Conservation (phyloP, 1,284 basidiomycete species). For the Tremellales sp. region DNA sequence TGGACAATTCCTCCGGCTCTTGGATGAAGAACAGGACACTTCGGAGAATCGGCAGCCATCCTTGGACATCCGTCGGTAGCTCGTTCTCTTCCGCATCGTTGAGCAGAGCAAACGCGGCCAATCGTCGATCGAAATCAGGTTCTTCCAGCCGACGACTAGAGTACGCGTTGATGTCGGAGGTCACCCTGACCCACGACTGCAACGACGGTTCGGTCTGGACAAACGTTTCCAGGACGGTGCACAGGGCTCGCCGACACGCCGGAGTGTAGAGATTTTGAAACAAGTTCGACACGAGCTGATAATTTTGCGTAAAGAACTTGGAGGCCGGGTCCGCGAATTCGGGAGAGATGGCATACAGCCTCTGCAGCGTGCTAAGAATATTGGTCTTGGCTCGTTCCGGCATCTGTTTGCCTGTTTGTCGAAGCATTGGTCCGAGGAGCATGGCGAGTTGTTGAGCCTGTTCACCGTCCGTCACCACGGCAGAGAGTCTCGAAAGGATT, state of each 20-base stretch:
- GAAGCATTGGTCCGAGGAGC: slow-evolving; percentile 76
- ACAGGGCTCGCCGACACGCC: slow-evolving; percentile 63
- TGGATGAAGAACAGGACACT: slow-evolving; percentile 83
- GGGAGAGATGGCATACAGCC: slow-evolving; percentile 68
- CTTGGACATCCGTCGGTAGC: slow-evolving; percentile 18
- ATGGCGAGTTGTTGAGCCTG: slow-evolving; percentile 73
- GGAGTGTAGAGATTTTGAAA: slow-evolving; percentile 72
- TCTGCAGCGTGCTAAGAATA: slow-evolving; percentile 70
- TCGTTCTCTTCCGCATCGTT: slow-evolving; percentile 56
- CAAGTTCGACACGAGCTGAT: slow-evolving; percentile 65
- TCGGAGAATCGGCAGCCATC: slow-evolving; percentile 80
- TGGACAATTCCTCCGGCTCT: slow-evolving; percentile 82
- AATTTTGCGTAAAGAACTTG: slow-evolving; percentile 58
- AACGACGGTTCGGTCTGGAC: slow-evolving; percentile 56
- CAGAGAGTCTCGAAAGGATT: slow-evolving; percentile 75
- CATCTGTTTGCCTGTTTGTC: slow-evolving; percentile 69
- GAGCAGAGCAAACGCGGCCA: slow-evolving; percentile 70
- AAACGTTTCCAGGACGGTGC: slow-evolving; percentile 62
- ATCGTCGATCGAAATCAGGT: slow-evolving; percentile 85
- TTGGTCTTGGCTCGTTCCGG: slow-evolving; percentile 85
- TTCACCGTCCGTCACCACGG: slow-evolving; percentile 63
- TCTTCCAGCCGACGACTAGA: slow-evolving; percentile 79
- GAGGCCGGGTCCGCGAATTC: slow-evolving; percentile 59
- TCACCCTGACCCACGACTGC: slow-evolving; percentile 54
- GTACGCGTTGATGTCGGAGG: slow-evolving; percentile 79